Evolutionary conservation across 495 filamentous ascomycete species (phyloP), one percentile per base, ranked within the genome.

Genomic region (Aspergillus ostianus): DNA sequence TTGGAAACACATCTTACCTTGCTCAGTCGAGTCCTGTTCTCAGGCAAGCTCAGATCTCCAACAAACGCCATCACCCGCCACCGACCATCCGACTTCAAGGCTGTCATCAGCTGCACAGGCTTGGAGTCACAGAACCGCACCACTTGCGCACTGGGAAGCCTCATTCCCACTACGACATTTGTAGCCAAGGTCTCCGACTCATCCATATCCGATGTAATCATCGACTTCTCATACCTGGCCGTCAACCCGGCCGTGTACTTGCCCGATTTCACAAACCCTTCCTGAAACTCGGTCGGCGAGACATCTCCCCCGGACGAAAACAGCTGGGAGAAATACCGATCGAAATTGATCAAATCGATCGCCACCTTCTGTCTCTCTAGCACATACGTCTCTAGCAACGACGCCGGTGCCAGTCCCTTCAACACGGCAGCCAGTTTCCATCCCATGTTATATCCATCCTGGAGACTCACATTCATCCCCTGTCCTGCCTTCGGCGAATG

Each of bases 371-470:
- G 77, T 4, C 90, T 80, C 70, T 93, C 90, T 5, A 82, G 63
- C 7, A 87, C 81, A 60, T 92, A 93, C 4, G 89, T 90, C 62
- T 85, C 71, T 1, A 92, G 74, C 4, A 92, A 62, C 2, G 76
- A 77, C 3, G 81, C 81, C 13, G 65, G 59, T 2, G 86, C 84
- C 47, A 80, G 73, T 13, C 85, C 85, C 32, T 74, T 81, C 13
- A 91, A 68, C 0, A 93, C 80, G 26, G 81, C 70, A 1, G 83
- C 87, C 5, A 94, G 75, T 71, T 94, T 93, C 90, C 90, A 93
- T 19, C 89, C 90, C 41, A 92, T 82, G 57, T 94, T 92, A 64
- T 80, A 77, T 13, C 77, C 73, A 58, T 85, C 80, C 60, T 82
- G 79, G 59, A 80, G 64, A 62, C 72, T 73, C 51, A 78, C 73